These are phyloP conservation scores for Pseudognaphalium luteoalbum DNA, from an alignment of 129 eudicot species.

Conservation along the genomic window DNA sequence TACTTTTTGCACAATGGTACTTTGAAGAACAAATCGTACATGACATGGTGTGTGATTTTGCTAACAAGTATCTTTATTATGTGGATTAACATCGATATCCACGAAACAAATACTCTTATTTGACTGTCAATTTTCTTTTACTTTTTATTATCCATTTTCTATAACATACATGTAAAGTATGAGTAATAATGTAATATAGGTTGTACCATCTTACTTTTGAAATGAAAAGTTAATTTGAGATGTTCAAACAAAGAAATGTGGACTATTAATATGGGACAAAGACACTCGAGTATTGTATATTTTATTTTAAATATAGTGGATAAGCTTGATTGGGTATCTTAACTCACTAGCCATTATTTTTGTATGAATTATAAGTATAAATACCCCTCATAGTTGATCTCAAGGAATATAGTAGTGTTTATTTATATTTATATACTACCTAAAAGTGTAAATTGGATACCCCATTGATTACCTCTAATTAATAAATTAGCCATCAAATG, in stretches of 20 bases:
- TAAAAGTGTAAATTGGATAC: constrained; percentile 24
- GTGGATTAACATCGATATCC: too few species aligned
- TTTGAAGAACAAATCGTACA: not conserved
- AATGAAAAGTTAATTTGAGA: too few species aligned
- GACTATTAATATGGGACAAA: too few species aligned
- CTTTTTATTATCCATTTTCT: too few species aligned
- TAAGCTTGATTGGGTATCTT: not conserved
- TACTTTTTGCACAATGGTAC: not conserved
- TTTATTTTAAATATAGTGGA: not conserved
- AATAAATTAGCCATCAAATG: constrained; percentile 12
- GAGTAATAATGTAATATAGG: too few species aligned
- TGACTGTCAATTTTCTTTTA: too few species aligned
- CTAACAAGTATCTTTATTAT: not conserved
- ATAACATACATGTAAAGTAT: too few species aligned
- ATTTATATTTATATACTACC: not conserved
- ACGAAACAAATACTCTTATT: too few species aligned
- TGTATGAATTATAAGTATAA: not conserved
- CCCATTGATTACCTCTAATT: constrained; percentile 9
- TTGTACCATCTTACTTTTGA: too few species aligned
- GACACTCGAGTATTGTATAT: too few species aligned
- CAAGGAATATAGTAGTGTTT: constrained; percentile 23
- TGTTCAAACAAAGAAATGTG: too few species aligned
- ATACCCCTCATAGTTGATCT: constrained; percentile 14
- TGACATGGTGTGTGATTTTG: not conserved
- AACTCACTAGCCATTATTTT: too few species aligned